A percentile compares a stretch with the other conserved stretches of the same genome.
Conservation (phyloP, 1,139 yeast genomes). For the Debaryomyces sp. region DNA sequence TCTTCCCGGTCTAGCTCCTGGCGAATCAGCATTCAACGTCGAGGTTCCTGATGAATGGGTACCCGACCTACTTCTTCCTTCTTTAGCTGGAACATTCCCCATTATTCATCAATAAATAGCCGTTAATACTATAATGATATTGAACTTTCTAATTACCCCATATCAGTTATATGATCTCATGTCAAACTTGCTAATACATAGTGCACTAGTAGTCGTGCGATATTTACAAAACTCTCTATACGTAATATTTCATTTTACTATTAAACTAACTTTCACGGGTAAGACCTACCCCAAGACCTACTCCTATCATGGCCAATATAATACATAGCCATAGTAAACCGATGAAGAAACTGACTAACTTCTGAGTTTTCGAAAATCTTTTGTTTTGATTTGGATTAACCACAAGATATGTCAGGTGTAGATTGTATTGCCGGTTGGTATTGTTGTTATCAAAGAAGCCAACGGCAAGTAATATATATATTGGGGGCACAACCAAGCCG, state of each 20-base stretch:
- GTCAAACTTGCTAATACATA: conserved; percentile 5
- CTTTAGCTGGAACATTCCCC: conserved; percentile 67
- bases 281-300: conserved; percentile 37
- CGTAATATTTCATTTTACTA: background rate
- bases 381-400: conserved; percentile 15
- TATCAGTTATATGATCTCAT: background rate
- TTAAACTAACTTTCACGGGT: conserved; percentile 6
- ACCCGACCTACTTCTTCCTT: conserved; percentile 38
- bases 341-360: conserved; percentile 30
- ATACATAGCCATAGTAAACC: conserved; percentile 39
- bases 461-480: conserved; percentile 32
- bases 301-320: conserved; percentile 44
- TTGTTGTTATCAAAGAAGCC: conserved; percentile 37
- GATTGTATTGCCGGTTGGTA: conserved; percentile 19
- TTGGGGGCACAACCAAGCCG: conserved; percentile 39
- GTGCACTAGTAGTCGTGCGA: background rate
- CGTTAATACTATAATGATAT: background rate
- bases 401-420: conserved; percentile 15
- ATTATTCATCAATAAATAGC: conserved; percentile 23
- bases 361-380: conserved; percentile 35
- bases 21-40: conserved; percentile 11
- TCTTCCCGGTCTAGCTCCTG: conserved; percentile 13
- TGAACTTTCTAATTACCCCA: background rate
- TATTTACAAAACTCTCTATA: background rate
- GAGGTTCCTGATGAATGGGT: conserved; percentile 15